Base-by-base conservation (phyloP, 768 basidiomycete species). In the Ephemerocybe angulata region DNA sequence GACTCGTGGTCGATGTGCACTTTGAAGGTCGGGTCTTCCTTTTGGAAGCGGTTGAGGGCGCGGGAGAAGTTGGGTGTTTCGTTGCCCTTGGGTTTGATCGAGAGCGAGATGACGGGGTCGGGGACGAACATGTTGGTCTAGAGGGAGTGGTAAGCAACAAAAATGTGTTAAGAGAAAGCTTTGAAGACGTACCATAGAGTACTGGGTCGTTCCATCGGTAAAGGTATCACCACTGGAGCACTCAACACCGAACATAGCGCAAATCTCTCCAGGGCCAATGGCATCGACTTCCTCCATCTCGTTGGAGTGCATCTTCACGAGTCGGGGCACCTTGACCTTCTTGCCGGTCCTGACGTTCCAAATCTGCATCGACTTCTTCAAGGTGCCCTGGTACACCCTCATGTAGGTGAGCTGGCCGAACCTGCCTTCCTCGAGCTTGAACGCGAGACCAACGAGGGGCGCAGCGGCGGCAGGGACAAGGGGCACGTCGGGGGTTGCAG, bases 241-340 rank as follows among this genome's bases (percentile, higher is more conserved):
- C 61, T 99, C 97, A 29, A 99, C 92, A 63, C 97, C 97, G 63
- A 99, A 99, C 70, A 97, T 97, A 47, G 97, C 97, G 67, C 97
- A 98, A 59, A 99, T 99, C 79, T 99, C 97, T 54, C 97, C 97
- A 27, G 96, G 94, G 0, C 93, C 93, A 62, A 99, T 89, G 8
- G 84, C 82, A 44, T 93, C 88, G 54, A 99, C 87, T 63, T 99
- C 96, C 91, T 99, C 97, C 97, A 98, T 98, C 71, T 99, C 96
- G 60, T 98, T 91, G 69, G 88, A 90, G 70, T 99, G 97, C 97
- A 99, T 96, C 55, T 93, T 83, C 54, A 98, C 97, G 60, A 99
- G 74, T 35, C 95, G 81, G 2, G 97, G 95, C 11, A 99, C 91
- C 73, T 98, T 98, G 72, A 97, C 89, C 72, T 87, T 93, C 81